Conservation (phyloP, 176 grass and related monocot species). For the Oryza australiensis region DNA sequence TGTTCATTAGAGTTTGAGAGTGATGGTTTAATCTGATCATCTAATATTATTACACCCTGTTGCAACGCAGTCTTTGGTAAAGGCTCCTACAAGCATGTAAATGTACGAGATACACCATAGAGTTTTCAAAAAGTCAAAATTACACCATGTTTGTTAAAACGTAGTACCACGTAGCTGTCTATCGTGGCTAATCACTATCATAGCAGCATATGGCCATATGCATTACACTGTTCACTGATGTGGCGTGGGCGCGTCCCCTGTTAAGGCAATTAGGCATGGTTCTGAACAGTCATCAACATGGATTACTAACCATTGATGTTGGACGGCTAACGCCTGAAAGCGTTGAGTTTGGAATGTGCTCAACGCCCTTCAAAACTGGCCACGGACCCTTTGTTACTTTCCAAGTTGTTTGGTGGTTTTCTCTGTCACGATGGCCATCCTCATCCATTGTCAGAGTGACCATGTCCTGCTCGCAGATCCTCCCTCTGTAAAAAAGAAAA, state of each 20-base stretch:
- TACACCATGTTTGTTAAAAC: neutral
- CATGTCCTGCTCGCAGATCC: neutral
- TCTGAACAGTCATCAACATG: conserved; percentile 2
- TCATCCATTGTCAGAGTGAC: neutral
- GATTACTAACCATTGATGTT: neutral
- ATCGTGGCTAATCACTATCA: neutral
- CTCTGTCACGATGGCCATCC: conserved; percentile 4
- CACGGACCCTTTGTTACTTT: neutral
- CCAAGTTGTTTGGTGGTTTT: neutral
- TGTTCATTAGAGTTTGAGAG: too few species aligned
- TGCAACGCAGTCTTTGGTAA: too few species aligned
- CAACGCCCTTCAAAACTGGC: neutral
- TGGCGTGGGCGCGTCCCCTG: neutral
- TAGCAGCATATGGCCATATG: neutral
- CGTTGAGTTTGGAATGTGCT: neutral
- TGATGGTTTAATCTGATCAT: too few species aligned
- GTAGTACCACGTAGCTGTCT: neutral
- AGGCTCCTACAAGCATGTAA: neutral
- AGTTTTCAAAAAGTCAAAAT: neutral
- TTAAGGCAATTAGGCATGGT: neutral
- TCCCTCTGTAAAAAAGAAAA: too few species aligned
- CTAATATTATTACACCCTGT: too few species aligned
- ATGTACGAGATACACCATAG: neutral
- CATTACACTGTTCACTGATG: neutral
- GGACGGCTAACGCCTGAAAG: neutral